Conservation (phyloP, 192 early-diverging fungal species). For the Coemansia sp. region DNA sequence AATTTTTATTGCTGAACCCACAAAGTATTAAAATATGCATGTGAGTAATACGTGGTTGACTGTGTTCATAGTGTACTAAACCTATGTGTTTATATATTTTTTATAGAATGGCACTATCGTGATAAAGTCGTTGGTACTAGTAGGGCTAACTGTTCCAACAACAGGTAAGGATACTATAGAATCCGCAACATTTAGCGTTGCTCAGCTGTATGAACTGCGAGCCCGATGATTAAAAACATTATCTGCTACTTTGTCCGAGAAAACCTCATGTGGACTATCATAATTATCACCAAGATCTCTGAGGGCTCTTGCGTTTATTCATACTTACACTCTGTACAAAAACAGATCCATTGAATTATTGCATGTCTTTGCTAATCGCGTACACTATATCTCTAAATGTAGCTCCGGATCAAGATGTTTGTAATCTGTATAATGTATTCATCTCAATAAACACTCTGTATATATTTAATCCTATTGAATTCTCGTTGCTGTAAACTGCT, state of each 20-base stretch:
- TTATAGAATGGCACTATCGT: background rate
- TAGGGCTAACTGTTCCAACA: no score
- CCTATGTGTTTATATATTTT: no score
- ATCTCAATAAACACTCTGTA: background rate
- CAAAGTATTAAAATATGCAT: background rate
- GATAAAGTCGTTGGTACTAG: no score
- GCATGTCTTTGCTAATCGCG: no score
- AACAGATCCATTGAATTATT: no score
- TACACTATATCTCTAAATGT: no score
- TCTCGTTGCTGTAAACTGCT: background rate
- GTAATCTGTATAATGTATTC: no score
- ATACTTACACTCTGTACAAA: no score
- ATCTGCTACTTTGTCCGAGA: conserved; percentile 15
- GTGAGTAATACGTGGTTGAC: background rate
- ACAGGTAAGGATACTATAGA: background rate
- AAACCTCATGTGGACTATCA: conserved; percentile 9
- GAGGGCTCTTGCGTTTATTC: conserved; percentile 7
- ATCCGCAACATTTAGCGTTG: no score
- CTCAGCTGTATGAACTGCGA: background rate
- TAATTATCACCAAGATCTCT: conserved; percentile 38
- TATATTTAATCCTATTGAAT: conserved; percentile 10
- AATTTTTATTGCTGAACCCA: conserved; percentile 34
- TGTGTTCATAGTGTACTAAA: background rate
- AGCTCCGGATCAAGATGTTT: no score
- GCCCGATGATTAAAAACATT: conserved; percentile 28